Percentiles rank a stretch among this genome's conserved stretches.
These are phyloP conservation scores for Phalaenopsis equestris DNA, from an alignment of 106 monocot genomes.

Conservation along the genomic window DNA sequence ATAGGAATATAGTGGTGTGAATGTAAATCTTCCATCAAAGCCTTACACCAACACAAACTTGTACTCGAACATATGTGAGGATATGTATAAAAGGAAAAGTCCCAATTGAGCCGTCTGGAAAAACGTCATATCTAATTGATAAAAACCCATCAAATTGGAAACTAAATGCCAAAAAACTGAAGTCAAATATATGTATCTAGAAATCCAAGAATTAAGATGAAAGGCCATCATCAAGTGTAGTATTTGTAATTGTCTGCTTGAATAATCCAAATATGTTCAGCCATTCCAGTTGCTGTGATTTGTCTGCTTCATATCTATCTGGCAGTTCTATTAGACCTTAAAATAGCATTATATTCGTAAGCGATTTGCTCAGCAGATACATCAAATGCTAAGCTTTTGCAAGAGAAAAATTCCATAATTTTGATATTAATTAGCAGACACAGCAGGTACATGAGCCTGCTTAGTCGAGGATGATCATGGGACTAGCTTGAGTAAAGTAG, in stretches of 20 bases:
- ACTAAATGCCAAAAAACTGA: too few relatives aligned
- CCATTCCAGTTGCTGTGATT: background rate
- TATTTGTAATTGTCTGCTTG: background rate
- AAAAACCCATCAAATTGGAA: too few relatives aligned
- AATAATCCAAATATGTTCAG: background rate
- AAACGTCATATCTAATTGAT: too few relatives aligned
- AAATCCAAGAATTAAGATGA: too few relatives aligned
- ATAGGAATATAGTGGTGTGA: too few relatives aligned
- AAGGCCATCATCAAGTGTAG: background rate
- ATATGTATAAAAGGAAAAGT: too few relatives aligned
- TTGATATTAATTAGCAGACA: background rate
- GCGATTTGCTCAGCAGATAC: background rate
- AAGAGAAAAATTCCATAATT: background rate
- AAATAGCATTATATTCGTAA: background rate
- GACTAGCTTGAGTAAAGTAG: background rate
- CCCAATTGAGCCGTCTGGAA: too few relatives aligned
- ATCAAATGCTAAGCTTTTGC: constrained; percentile 1
- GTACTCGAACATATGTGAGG: too few relatives aligned
- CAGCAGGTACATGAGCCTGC: background rate
- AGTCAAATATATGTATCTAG: too few relatives aligned
- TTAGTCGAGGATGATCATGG: background rate
- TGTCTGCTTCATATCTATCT: too few relatives aligned
- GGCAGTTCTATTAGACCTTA: background rate
- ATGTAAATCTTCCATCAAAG: too few relatives aligned
- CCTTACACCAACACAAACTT: too few relatives aligned